Percentiles rank a stretch among this genome's conserved stretches.
Conservation (phyloP, 495 filamentous ascomycete species). For the Aeminium ludgeri region DNA sequence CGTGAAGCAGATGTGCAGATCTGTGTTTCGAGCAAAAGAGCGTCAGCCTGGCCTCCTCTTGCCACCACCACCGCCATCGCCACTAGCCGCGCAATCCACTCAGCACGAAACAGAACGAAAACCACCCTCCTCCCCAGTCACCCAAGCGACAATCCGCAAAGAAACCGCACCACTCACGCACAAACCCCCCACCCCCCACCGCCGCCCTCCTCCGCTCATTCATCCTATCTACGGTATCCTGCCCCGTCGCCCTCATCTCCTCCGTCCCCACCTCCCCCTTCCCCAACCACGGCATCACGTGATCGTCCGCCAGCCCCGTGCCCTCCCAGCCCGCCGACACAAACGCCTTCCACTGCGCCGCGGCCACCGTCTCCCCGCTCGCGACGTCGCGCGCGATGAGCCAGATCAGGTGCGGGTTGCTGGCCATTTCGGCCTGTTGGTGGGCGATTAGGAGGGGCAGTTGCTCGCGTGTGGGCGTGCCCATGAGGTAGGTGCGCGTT, state of each 20-base stretch:
- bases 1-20: conserved; percentile 16
- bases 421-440: neutral
- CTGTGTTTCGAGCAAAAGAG: neutral
- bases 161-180: no score
- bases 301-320: neutral
- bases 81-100: neutral
- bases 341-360: conserved; percentile 4
- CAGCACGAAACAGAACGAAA: conserved; percentile 6
- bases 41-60: neutral
- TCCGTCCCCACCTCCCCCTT: conserved; percentile 1
- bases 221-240: neutral
- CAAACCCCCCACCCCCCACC: conserved; percentile 1
- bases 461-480: neutral
- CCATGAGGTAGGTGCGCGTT: conserved; percentile 6
- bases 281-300: conserved; percentile 3
- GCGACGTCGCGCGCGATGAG: conserved; percentile 1
- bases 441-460: neutral
- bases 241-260: neutral
- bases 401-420: conserved; percentile 8
- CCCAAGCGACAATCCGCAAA: no score
- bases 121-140: no score
- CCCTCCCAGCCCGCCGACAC: neutral
- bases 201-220: neutral
- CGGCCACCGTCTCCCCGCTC: conserved; percentile 5
- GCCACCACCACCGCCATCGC: neutral